Conservation (phyloP, 441 rosid genomes). For the Manihot esculenta region DNA sequence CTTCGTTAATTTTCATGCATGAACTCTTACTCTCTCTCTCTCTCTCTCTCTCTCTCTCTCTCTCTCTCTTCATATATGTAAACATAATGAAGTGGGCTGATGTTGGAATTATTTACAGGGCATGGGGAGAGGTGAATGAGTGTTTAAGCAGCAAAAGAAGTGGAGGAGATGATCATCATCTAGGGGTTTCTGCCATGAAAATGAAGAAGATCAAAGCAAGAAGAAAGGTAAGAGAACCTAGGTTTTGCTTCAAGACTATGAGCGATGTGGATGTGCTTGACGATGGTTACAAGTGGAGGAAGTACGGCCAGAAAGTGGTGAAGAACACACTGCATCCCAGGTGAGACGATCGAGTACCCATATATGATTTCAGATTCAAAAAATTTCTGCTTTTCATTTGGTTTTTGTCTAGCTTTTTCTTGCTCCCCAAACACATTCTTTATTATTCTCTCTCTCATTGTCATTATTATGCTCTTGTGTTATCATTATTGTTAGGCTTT, state of each 20-base stretch:
- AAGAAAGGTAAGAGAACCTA: conserved; percentile 91
- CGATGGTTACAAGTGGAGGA: conserved; percentile 98
- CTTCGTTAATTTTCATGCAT: conserved; percentile 7
- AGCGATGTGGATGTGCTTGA: conserved; percentile 93
- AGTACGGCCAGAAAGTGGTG: conserved; percentile 98
- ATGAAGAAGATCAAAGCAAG: conserved; percentile 81
- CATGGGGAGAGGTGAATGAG: conserved; percentile 46
- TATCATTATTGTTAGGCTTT: conserved; percentile 41
- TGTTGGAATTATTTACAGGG: conserved; percentile 29
- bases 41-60: no score
- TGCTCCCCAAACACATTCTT: conserved; percentile 31
- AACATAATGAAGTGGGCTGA: no score
- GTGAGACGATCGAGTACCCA: conserved; percentile 28
- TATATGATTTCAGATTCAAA: no score
- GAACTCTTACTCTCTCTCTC: neutral
- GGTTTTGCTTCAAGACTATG: conserved; percentile 96
- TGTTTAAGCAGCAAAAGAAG: conserved; percentile 38
- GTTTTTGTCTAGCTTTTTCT: neutral
- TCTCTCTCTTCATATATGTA: no score
- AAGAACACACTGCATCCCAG: conserved; percentile 99
- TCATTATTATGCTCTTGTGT: conserved; percentile 27
- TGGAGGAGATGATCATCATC: conserved; percentile 27
- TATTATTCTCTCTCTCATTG: conserved; percentile 22
- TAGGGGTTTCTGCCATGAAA: conserved; percentile 61
- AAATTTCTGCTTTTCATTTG: no score